A percentile compares a stretch with the other conserved stretches of the same genome.
phyloP scores from a whole-genome alignment of 305 asterid species.

The Plantago coronopus region DNA sequence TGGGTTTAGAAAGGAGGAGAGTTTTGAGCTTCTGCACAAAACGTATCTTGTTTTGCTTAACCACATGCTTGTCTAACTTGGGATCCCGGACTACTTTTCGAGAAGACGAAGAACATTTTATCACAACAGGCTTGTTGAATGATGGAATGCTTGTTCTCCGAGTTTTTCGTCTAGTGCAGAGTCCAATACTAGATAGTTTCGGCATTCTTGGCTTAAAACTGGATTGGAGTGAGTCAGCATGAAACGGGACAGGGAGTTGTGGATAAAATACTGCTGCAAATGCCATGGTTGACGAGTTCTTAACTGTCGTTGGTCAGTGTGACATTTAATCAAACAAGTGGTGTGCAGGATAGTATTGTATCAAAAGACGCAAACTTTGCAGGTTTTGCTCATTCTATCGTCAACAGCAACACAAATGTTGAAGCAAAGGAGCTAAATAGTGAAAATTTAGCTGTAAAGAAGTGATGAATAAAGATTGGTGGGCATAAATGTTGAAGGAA shows the following conservation, averaged over 20 bases:
- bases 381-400: no score
- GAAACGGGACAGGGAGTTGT: slow-evolving; percentile 26
- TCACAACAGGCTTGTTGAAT: background rate
- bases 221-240: slow-evolving; percentile 33
- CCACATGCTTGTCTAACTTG: slow-evolving; percentile 66
- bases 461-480: no score
- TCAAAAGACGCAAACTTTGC: no score
- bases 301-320: background rate
- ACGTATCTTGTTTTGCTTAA: slow-evolving; percentile 66
- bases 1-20: slow-evolving; percentile 81
- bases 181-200: background rate
- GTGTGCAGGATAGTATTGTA: slow-evolving; percentile 14
- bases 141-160: background rate
- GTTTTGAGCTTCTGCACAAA: slow-evolving; percentile 80
- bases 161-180: slow-evolving; percentile 7
- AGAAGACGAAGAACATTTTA: slow-evolving; percentile 52
- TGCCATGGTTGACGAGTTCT: slow-evolving; percentile 17
- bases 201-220: slow-evolving; percentile 23
- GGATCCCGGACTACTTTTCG: slow-evolving; percentile 73
- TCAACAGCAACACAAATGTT: no score
- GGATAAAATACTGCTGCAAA: slow-evolving; percentile 21
- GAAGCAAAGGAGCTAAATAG: no score
- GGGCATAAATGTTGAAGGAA: no score
- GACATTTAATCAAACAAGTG: slow-evolving; percentile 49
- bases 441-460: no score